Evolutionary conservation across 2,329 filamentous ascomycete species (phyloP), one percentile per base, ranked within the genome.

Genomic region (Mycocentrospora acerina): DNA sequence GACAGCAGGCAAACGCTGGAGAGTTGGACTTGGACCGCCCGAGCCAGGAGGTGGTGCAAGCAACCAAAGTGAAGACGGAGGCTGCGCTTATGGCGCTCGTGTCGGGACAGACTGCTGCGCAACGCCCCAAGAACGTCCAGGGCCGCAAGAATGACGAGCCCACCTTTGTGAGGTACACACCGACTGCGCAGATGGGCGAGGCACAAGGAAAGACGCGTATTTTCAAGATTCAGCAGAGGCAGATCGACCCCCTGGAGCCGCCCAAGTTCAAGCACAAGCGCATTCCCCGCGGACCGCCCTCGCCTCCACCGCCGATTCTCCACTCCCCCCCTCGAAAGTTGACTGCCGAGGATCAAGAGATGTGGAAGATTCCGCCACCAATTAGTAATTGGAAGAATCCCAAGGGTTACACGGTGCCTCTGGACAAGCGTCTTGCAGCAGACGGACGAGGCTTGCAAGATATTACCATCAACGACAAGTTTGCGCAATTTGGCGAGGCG

Each of bases 341-440:
- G 46, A 98, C 93, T 1, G 93, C 91, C 5, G 90, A 95, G 66
- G 93, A 98, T 57, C 91, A 97, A 68, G 93, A 97, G 67, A 88
- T 88, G 42, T 98, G 93, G 93, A 90, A 85, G 60, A 96, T 88
- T 22, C 84, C 84, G 0, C 90, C 91, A 2, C 88, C 91, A 0
- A 85, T 98, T 2, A 95, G 88, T 14, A 97, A 97, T 68, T 98
- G 93, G 93, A 98, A 98, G 79, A 98, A 98, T 67, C 88, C 91
- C 1, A 97, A 97, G 73, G 93, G 93, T 58, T 98, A 95, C 63
- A 98, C 93, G 0, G 88, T 98, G 1, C 89, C 93, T 0, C 70
- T 98, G 35, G 93, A 98, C 67, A 98, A 98, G 74, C 85, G 93
- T 62, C 72, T 98, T 54, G 93, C 93, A 13, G 91, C 93, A 7